These are phyloP conservation scores for Euphorbia peplus DNA, from an alignment of 345 rosid species.

Conservation along the genomic window DNA sequence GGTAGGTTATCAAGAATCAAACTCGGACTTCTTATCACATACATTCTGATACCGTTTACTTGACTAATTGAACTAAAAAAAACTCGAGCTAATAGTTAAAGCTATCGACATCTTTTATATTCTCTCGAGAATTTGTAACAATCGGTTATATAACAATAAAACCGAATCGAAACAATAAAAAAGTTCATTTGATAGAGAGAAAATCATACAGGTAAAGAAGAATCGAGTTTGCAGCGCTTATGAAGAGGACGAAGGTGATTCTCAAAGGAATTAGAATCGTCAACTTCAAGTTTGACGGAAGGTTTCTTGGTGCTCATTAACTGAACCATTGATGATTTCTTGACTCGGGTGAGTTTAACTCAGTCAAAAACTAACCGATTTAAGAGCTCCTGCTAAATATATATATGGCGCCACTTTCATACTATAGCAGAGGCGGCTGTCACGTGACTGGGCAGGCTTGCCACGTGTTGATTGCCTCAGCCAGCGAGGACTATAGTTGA, in stretches of 20 bases:
- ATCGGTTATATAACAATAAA: too few relatives aligned
- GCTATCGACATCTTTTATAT: too few relatives aligned
- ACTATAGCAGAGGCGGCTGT: slow-evolving; percentile 1
- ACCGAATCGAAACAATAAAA: too few relatives aligned
- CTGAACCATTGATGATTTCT: slow-evolving; percentile 40
- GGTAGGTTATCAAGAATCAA: too few relatives aligned
- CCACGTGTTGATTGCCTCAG: slow-evolving; percentile 18
- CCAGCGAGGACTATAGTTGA: neutral
- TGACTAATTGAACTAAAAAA: too few relatives aligned
- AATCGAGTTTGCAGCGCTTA: slow-evolving; percentile 40
- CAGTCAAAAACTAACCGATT: neutral
- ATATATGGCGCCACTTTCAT: neutral
- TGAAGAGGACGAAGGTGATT: slow-evolving; percentile 32
- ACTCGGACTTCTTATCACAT: too few relatives aligned
- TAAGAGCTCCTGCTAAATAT: neutral
- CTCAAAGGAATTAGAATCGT: slow-evolving; percentile 30
- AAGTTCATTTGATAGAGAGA: neutral
- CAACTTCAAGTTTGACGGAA: slow-evolving; percentile 37
- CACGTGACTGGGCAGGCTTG: slow-evolving; percentile 11
- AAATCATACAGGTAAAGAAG: slow-evolving; percentile 28
- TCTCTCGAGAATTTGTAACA: too few relatives aligned
- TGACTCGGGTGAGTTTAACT: neutral
- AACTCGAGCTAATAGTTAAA: too few relatives aligned
- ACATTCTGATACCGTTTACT: too few relatives aligned
- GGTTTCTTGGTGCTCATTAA: slow-evolving; percentile 31